phyloP scores from a whole-genome alignment of 1,284 basidiomycete species.

The Grifola frondosa region DNA sequence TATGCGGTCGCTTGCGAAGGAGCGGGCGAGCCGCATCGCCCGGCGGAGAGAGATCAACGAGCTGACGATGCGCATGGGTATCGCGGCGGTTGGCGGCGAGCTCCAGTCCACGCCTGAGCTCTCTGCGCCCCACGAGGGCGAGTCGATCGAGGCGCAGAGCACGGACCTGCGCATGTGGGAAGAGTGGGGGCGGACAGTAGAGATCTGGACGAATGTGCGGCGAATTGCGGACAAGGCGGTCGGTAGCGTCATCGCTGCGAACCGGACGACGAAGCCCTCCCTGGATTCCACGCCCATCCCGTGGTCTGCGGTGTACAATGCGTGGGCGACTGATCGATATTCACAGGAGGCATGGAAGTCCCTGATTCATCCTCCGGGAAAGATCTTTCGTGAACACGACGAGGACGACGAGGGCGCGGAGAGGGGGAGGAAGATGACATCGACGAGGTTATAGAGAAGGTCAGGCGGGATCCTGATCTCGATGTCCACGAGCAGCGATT shows the following conservation, averaged over 20 bases:
- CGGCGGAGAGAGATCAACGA: slow-evolving; percentile 76
- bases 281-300: slow-evolving; percentile 59
- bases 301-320: slow-evolving; percentile 61
- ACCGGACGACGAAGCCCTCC: slow-evolving; percentile 21
- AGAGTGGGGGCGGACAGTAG: slow-evolving; percentile 68
- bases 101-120: slow-evolving; percentile 28
- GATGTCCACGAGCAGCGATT: slow-evolving; percentile 77
- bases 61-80: slow-evolving; percentile 74
- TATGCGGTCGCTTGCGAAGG: slow-evolving; percentile 52
- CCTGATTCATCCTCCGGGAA: slow-evolving; percentile 51
- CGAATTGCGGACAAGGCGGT: slow-evolving; percentile 73
- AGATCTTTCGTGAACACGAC: slow-evolving; percentile 37
- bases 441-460: slow-evolving; percentile 72
- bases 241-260: slow-evolving; percentile 56
- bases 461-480: slow-evolving; percentile 74
- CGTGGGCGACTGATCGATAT: slow-evolving; percentile 59
- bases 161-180: slow-evolving; percentile 57
- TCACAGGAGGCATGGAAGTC: slow-evolving; percentile 51
- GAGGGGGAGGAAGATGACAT: slow-evolving; percentile 38
- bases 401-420: slow-evolving; percentile 39
- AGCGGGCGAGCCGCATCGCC: slow-evolving; percentile 57
- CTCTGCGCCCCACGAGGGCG: slow-evolving; percentile 11
- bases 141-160: slow-evolving; percentile 21
- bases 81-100: slow-evolving; percentile 71
- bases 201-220: slow-evolving; percentile 66